phyloP scores from a whole-genome alignment of 352 stramenopile genomes.

The Elongisporangium prolatum region DNA sequence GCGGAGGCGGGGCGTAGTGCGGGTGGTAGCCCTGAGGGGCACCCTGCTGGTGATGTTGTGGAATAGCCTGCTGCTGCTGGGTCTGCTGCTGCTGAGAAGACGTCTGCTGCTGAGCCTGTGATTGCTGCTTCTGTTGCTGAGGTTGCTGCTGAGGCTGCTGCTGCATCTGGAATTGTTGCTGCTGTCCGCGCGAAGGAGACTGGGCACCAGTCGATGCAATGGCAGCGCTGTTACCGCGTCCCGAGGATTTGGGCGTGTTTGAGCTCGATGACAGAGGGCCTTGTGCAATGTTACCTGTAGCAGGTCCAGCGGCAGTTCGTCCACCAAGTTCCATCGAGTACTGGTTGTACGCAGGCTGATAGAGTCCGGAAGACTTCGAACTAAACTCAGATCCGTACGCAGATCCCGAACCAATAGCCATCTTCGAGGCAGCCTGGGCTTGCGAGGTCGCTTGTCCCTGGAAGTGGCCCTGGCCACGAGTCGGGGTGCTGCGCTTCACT shows the following conservation, averaged over 20 bases:
- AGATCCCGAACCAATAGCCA: slow-evolving; percentile 46
- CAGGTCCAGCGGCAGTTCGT: slow-evolving; percentile 9
- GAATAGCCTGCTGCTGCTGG: slow-evolving; percentile 42
- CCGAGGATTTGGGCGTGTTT: slow-evolving; percentile 50
- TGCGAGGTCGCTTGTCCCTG: slow-evolving; percentile 29
- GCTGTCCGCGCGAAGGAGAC: slow-evolving; percentile 53
- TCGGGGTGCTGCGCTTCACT: slow-evolving; percentile 73
- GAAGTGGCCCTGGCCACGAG: slow-evolving; percentile 45
- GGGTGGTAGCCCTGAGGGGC: slow-evolving; percentile 74
- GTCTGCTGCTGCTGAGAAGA: slow-evolving; percentile 22
- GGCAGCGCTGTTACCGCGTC: slow-evolving; percentile 10
- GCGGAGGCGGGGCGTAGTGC: slow-evolving; percentile 78
- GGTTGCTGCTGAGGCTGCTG: slow-evolving; percentile 10
- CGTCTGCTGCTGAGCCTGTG: slow-evolving; percentile 28
- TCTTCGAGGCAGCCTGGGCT: slow-evolving; percentile 41
- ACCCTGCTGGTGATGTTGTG: slow-evolving; percentile 62
- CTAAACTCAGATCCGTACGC: slow-evolving; percentile 52
- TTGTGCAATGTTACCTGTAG: slow-evolving; percentile 28
- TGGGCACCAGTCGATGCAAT: slow-evolving; percentile 26
- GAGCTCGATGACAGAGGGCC: slow-evolving; percentile 25
- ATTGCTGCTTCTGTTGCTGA: slow-evolving; percentile 3
- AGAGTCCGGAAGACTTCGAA: slow-evolving; percentile 50
- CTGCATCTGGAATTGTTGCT: slow-evolving; percentile 28
- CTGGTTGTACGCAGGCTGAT: slow-evolving; percentile 75
- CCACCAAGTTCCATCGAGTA: slow-evolving; percentile 79